Conservation (phyloP, 306 rosid species). For the Elaeagnus macrophylla region DNA sequence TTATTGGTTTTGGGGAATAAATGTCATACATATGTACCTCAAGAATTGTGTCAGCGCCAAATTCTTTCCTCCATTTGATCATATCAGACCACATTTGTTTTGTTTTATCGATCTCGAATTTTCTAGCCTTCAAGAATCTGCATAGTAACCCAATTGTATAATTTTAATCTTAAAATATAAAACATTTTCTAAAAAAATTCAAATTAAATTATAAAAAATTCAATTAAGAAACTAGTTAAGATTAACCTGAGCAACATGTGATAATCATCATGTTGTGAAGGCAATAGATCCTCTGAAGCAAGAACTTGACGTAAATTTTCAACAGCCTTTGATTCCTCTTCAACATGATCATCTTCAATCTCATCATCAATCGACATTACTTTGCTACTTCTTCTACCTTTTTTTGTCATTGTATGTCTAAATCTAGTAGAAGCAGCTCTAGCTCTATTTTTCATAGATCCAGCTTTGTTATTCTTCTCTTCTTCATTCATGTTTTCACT, state of each 20-base stretch:
- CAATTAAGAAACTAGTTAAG: neutral
- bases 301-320: constrained; percentile 72
- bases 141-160: neutral
- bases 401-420: constrained; percentile 48
- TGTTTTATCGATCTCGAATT: constrained; percentile 66
- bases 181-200: neutral
- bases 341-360: constrained; percentile 69
- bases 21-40: constrained; percentile 32
- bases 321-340: constrained; percentile 62
- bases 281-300: constrained; percentile 63
- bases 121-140: constrained; percentile 92
- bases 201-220: neutral
- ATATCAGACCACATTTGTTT: constrained; percentile 89
- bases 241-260: constrained; percentile 74
- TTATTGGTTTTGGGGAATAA: no score
- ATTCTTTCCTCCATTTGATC: constrained; percentile 82
- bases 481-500: constrained; percentile 28
- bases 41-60: constrained; percentile 58
- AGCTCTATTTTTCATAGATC: constrained; percentile 56
- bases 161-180: constrained; percentile 1
- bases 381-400: constrained; percentile 67
- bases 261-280: constrained; percentile 79
- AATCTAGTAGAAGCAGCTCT: constrained; percentile 52
- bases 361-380: constrained; percentile 46
- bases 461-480: constrained; percentile 35